Base-by-base conservation (phyloP, 1,139 yeast genomes). In the Yarrowia galli region DNA sequence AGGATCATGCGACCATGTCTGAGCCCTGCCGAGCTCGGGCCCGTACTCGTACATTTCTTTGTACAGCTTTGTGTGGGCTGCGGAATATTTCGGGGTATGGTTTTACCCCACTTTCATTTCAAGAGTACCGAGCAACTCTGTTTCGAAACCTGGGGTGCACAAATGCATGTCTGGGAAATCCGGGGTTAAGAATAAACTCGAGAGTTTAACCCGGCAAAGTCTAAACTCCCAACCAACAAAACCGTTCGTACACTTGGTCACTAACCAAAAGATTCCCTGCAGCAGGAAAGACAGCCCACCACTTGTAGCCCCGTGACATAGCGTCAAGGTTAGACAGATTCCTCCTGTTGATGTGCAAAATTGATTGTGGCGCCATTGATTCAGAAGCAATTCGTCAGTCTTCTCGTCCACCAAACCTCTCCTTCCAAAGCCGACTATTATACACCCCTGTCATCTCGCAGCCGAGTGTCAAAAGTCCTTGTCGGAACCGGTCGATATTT, bases 101-200 rank as follows among this genome's bases (percentile, higher is more conserved):
- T 35, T 32, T 35, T 53, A 53, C 60, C 60, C 60, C 60, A 22
- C 60, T 53, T 45, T 53, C 60, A 53, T 53, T 53, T 53, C 60
- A 9, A n/a, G 43, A 35, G 60, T 36, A 23, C 60, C 45, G 60
- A 38, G 60, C 60, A 53, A 53, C 60, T 53, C 45, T 53, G 45
- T 53, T 53, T 53, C 16, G 58, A 53, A 53, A 53, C 45, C 60
- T 53, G 60, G 60, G 60, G 60, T 53, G 58, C 58, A 49, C 56
- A 48, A 15, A 13, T 5, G 32, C 28, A 45, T 16, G 53, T 48
- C 54, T 28, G 38, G 42, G 43, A 53, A 53, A 53, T 53, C 60
- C 25, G 60, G 60, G 60, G 60, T 53, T 53, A 36, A 38, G 60
- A 16, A 35, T 36, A 16, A 35, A 12, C 42, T 15, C 3, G 20